Evolutionary conservation across 768 basidiomycete species (phyloP), one percentile per base, ranked within the genome.

Genomic region (Boletus edulis): DNA sequence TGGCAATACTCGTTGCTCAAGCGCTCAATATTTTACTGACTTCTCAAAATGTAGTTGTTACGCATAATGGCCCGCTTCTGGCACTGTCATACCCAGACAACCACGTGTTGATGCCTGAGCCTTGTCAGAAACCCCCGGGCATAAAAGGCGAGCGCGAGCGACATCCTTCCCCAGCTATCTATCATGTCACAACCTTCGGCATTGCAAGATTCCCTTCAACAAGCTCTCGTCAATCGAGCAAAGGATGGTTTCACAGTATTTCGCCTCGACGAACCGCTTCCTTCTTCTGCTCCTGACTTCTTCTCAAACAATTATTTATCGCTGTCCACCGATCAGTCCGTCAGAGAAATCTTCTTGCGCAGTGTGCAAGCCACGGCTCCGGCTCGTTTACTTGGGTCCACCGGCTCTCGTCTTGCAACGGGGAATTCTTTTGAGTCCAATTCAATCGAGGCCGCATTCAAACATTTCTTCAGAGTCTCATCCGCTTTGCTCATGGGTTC

Each of bases 261-360:
- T 38, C 8, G 12, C 24, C 59, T 64, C 32, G 46, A 63, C 13
- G 31, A 54, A 6, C 64, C 58, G 7, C 64, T 60, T 41, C 61
- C 64, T 5, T 53, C 64, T 14, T 37, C 52, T 55, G 55, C 60
- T 48, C 61, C 64, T 2, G 76, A 78, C 51, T 67, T 78, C 51
- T 76, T 75, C 39, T 78, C 80, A 8, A 82, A 79, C 49, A 79
- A 83, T 59, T 82, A 81, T 57, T 71, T 83, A 12, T 79, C 80
- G 1, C 61, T 83, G 3, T 69, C 77, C 6, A 62, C 65, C 3
- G 74, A 75, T 42, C 41, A 56, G 0, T 48, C 55, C 2, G 67
- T 80, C 2, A 47, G 56, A 8, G 73, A 75, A 5, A 24, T 52
- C 15, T 58, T 63, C 14, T 73, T 79, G 64, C 57, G 76, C n/a